Base-by-base conservation (phyloP, 352 stramenopile genomes). In the Globisporangium viniferum region DNA sequence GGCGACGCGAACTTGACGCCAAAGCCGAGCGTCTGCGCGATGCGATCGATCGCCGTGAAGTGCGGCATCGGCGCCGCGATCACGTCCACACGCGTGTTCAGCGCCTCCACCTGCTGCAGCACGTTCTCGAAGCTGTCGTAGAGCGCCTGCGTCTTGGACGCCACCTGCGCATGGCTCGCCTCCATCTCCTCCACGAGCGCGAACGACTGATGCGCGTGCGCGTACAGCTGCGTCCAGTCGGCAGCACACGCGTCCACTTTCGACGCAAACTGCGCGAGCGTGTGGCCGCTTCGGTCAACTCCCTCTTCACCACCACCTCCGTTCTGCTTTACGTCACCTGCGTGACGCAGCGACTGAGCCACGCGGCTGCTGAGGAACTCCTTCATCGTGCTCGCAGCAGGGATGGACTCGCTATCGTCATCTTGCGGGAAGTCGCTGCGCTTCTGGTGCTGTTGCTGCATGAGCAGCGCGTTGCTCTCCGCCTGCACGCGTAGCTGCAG, bases 141-240 rank as follows among this genome's bases (percentile, higher is more conserved):
- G 60, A 95, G 68, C 20, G 88, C 84, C 33, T 84, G 80, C 3
- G 88, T 95, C 74, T 90, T 90, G 62, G 76, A 70, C 27, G 82
- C 83, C 31, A 95, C 86, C 60, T 92, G 84, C 44, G 74, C 81
- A 72, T 95, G 88, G 70, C 82, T 90, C n/a, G 74, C 69, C 62
- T 95, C 88, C 88, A 95, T 93, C 49, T 93, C 84, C 18, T 88
- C 77, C 29, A 95, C 82, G 12, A 93, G 73, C 15, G 73, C 80
- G 29, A 91, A 79, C 22, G 84, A 86, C 27, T 84, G 64, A 35
- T 90, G 77, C 5, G 85, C 84, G 65, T 93, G 83, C 24, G 73
- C 68, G 36, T 78, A 77, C 57, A 94, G 60, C 46, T 58, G 59
- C 31, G 70, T 35, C 79, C 87, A 91, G 56, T 84, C 67, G 4